Evolutionary conservation across 1,139 yeast species (phyloP).

Genomic region (Pichia sp.): DNA sequence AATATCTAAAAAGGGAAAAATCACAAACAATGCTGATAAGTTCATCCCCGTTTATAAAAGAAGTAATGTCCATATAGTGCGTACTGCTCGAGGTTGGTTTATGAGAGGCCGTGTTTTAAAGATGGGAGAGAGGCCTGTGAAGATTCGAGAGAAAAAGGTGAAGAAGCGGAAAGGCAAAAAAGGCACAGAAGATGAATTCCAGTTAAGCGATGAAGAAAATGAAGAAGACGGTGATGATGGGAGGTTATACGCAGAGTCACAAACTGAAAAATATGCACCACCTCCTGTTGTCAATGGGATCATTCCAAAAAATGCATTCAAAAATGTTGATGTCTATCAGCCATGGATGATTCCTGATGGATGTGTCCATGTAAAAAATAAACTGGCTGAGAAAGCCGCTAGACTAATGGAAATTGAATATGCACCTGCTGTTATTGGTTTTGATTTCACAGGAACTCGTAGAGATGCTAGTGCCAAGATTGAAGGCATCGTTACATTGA

Average conservation of each 20-base stretch:
- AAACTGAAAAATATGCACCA: conserved; percentile 68
- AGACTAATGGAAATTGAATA: conserved; percentile 64
- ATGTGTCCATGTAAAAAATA: conserved; percentile 57
- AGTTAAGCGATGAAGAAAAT: conserved; percentile 35
- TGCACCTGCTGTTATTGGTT: conserved; percentile 85
- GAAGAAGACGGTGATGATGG: conserved; percentile 47
- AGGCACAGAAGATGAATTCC: conserved; percentile 27
- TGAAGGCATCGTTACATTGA: conserved; percentile 74
- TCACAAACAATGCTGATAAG: conserved; percentile 33
- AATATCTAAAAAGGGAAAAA: conserved; percentile 41
- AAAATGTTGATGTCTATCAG: conserved; percentile 76
- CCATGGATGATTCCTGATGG: conserved; percentile 81
- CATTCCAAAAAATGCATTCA: conserved; percentile 71
- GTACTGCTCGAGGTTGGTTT: conserved; percentile 85
- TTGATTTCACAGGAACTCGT: conserved; percentile 54
- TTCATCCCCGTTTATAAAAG: conserved; percentile 62
- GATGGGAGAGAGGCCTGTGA: conserved; percentile 63
- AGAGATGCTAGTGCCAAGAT: conserved; percentile 59
- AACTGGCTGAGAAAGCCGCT: conserved; percentile 65
- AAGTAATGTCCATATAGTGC: conserved; percentile 55
- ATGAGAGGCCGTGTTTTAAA: conserved; percentile 72
- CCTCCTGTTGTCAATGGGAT: conserved; percentile 61
- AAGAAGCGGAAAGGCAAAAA: conserved; percentile 13
- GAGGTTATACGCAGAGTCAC: conserved; percentile 69
- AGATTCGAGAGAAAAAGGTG: conserved; percentile 32